Evolutionary conservation across 176 grass and related monocot species (phyloP), one percentile per base, ranked within the genome.

Genomic region (Zoysia pacifica): DNA sequence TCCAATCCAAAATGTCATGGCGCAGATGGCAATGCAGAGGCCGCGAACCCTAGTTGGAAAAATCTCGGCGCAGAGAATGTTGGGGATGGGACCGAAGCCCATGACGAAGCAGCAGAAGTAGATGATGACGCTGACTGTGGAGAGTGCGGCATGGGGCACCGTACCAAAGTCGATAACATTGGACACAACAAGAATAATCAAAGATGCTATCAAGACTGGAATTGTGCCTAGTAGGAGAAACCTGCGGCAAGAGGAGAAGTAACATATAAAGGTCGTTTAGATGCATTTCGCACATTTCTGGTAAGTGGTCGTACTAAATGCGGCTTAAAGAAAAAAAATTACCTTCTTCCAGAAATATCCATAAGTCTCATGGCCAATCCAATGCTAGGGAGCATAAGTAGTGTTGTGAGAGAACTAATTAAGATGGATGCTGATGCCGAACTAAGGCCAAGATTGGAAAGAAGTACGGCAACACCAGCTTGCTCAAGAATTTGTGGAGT

Each of bases 341-440:
- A 94, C 94, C 94, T 97, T 90, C 94, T 81, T 71, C 94, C 91
- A 70, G 91, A 94, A 71, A 97, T 86, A 86, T 97, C 94, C 94
- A 97, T 97, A 59, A 97, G 91, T 75, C 87, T 90, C 94, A 97
- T 97, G 43, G 94, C 91, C 65, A 97, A 80, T 62, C 89, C 91
- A 76, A 97, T 97, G 83, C 91, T 90, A 62, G 94, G 94, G 53
- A 97, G 91, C 94, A 97, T 97, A 46, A 97, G 67, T 72, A 97
- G 80, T 45, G 94, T 93, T 41, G 89, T 97, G 47, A 97, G 73
- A 82, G 91, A 88, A 86, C 94, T 94, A 62, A 91, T 91, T 65
- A 97, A 88, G 62, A 97, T 90, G 62, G 94, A 94, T 76, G 91
- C 91, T 76, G 94, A 97, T 69, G 92, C 85, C n/a, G 94, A 97